These are phyloP conservation scores for Trichophyton simii DNA, from an alignment of 2,329 filamentous ascomycete species.

Conservation along the genomic window DNA sequence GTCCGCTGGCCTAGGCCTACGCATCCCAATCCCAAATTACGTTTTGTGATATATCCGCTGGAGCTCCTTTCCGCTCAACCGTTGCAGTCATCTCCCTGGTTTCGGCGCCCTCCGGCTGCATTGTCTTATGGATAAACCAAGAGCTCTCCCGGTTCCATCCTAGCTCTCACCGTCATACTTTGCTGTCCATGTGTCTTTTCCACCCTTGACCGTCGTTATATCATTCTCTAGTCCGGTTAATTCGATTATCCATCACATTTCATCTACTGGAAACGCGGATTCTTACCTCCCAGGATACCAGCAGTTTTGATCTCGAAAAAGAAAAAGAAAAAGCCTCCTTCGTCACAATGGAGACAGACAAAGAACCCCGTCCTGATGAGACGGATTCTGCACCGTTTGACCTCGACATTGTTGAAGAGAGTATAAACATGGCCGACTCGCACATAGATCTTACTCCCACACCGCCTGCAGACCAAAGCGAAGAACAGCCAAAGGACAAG, in stretches of 20 bases:
- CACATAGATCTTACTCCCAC: conserved; percentile 6
- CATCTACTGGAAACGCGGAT: background rate
- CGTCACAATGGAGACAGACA: background rate
- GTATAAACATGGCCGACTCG: conserved; percentile 1
- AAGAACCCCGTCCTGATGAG: background rate
- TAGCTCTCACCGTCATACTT: background rate
- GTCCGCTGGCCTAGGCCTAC: background rate
- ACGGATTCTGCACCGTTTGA: background rate
- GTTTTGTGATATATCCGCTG: conserved; percentile 2
- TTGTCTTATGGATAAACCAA: background rate
- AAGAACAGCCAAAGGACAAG: conserved; percentile 1
- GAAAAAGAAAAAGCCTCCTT: background rate
- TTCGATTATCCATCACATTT: background rate
- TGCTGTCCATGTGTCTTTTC: background rate
- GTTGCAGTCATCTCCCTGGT: background rate
- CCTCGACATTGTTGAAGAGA: background rate
- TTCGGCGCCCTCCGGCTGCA: conserved; percentile 1
- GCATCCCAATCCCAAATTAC: background rate
- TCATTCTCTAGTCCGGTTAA: background rate
- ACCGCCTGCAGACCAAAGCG: conserved; percentile 3
- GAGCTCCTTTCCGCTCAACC: background rate
- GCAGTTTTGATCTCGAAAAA: background rate
- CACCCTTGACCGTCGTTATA: background rate
- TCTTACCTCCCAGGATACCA: background rate
- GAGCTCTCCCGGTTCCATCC: conserved; percentile 2